These are phyloP conservation scores for Backusella luteola DNA, from an alignment of 192 early-diverging fungal genomes.

Conservation along the genomic window DNA sequence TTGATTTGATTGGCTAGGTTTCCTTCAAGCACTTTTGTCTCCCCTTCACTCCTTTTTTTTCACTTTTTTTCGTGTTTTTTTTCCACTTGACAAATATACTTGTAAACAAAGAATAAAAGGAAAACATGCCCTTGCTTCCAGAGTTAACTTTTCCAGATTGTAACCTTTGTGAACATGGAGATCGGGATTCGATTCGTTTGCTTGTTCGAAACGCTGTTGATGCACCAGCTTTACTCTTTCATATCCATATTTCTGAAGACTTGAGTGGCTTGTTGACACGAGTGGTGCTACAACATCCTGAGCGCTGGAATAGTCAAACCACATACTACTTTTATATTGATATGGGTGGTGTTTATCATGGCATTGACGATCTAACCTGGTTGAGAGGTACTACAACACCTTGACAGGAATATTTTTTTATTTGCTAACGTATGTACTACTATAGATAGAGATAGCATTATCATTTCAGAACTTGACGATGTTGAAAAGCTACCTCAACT, in stretches of 20 bases:
- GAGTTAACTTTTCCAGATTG: background rate
- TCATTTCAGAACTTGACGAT: conserved; percentile 7
- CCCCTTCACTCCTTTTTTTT: background rate
- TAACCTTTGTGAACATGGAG: background rate
- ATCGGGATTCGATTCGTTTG: background rate
- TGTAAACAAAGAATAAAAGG: background rate
- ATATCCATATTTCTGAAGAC: background rate
- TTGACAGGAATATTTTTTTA: background rate
- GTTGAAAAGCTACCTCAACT: conserved; percentile 7
- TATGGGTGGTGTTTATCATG: conserved; percentile 10
- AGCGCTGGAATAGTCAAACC: background rate
- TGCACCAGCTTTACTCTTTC: background rate
- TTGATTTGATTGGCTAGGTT: background rate
- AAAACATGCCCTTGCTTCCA: background rate
- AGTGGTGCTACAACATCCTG: background rate
- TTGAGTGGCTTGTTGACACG: background rate
- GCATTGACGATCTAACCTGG: conserved; percentile 1
- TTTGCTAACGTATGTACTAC: background rate
- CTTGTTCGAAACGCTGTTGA: background rate
- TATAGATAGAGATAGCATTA: conserved; percentile 21
- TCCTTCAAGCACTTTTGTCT: background rate
- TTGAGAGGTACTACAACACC: conserved; percentile 11
- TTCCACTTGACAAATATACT: background rate
- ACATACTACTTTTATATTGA: conserved; percentile 16
- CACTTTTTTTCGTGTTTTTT: background rate